Evolutionary conservation across 768 basidiomycete species (phyloP), one percentile per base, ranked within the genome.

Genomic region (Tremella fuciformis): DNA sequence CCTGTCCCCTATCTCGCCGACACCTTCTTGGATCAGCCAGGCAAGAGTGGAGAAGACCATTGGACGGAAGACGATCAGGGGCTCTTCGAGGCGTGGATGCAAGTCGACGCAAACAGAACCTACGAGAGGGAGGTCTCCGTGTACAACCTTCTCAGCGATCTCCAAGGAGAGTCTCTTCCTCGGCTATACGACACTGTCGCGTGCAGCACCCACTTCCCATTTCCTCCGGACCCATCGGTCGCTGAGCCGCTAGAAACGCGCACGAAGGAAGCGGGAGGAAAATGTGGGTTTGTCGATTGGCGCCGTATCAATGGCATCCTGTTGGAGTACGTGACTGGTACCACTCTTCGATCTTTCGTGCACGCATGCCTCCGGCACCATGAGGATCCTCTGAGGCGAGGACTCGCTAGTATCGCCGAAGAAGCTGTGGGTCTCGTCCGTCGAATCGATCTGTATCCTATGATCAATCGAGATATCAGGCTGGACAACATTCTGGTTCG

Each of bases 121-220:
- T 50, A 3, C 3, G 38, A 22, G 29, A 21, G 39, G n/a, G 56
- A 57, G 39, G 19, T 38, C n/a, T 3, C n/a, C 47, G 56, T 48
- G 6, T 57, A 57, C 26, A 25, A 40, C 8, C 22, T 13, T 15
- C 26, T 57, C 37, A 3, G 2, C 11, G 48, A 38, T 3, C 13
- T 57, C n/a, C 56, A 57, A 25, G 56, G 56, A 2, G 25, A 8
- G n/a, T 37, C 7, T 6, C 18, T 57, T 2, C 56, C 56, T 15
- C 38, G 41, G 22, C 13, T 57, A 18, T 42, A 50, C 21, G 56
- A 48, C 2, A 26, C 39, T 2, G 41, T 57, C 3, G 21, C 19
- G n/a, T 29, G 48, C 22, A 7, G 7, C 11, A 8, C n/a, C 13
- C 47, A 57, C 42, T 46, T 18, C 42, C 4, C 4, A 46, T 34